Conservation (phyloP, 805 yeast genomes). For the Candida morakotiae region DNA sequence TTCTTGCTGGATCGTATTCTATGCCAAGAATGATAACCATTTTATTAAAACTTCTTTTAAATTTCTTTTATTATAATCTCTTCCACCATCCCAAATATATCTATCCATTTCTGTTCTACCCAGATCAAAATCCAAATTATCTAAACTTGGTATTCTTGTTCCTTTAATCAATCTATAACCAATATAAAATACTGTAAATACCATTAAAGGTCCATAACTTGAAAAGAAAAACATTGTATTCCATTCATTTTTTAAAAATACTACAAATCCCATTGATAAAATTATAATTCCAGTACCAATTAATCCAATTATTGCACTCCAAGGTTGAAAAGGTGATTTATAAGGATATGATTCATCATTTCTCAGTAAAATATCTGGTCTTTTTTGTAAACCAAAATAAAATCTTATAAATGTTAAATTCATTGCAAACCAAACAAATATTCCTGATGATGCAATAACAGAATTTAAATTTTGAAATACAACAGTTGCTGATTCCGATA, state of each 20-base stretch:
- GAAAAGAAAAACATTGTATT: constrained; percentile 58
- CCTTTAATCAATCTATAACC: constrained; percentile 58
- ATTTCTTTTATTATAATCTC: constrained; percentile 32
- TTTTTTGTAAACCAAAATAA: constrained; percentile 52
- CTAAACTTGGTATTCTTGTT: constrained; percentile 63
- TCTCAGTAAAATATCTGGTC: constrained; percentile 64
- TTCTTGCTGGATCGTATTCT: no score
- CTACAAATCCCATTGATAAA: constrained; percentile 57
- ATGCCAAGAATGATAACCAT: constrained; percentile 32
- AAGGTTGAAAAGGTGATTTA: constrained; percentile 68
- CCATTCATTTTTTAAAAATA: constrained; percentile 58
- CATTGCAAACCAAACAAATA: constrained; percentile 77
- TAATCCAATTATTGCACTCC: constrained; percentile 58
- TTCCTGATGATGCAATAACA: constrained; percentile 69
- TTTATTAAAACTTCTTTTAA: constrained; percentile 31
- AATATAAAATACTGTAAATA: constrained; percentile 47
- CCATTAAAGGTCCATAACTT: constrained; percentile 57
- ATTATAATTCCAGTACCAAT: constrained; percentile 49
- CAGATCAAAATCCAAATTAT: constrained; percentile 74
- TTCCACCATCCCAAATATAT: constrained; percentile 75
- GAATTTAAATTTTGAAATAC: constrained; percentile 67
- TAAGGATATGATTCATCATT: constrained; percentile 65
- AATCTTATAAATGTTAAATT: constrained; percentile 62
- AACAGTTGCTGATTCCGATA: constrained; percentile 51
- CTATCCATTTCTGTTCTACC: constrained; percentile 84